Conservation (phyloP, 352 stramenopile species). For the Globisporangium sylvaticum region DNA sequence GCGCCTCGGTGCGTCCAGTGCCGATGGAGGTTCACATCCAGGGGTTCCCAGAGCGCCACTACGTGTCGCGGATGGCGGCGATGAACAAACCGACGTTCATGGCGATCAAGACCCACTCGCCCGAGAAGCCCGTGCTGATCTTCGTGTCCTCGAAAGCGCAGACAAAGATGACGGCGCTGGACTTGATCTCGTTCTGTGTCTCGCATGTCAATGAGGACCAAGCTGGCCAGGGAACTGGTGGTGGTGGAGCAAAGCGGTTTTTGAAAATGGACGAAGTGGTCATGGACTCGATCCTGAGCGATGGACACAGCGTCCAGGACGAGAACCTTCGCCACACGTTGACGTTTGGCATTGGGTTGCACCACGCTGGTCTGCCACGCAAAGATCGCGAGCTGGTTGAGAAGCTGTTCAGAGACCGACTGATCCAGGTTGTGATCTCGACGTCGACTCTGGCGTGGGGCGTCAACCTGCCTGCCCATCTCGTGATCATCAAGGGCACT, state of each 20-base stretch:
- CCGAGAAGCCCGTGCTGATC: conserved; percentile 93
- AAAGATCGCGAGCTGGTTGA: conserved; percentile 96
- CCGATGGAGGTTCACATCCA: conserved; percentile 97
- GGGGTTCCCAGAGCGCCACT: conserved; percentile 95
- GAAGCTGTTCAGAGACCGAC: conserved; percentile 92
- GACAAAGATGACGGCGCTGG: conserved; percentile 96
- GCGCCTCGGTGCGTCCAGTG: conserved; percentile 93
- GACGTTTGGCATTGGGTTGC: conserved; percentile 96
- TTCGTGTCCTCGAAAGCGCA: conserved; percentile 98
- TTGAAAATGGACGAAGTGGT: conserved; percentile 89
- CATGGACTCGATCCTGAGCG: conserved; percentile 79
- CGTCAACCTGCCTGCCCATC: conserved; percentile 96
- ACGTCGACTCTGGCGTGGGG: conserved; percentile 93
- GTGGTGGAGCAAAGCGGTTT: conserved; percentile 92
- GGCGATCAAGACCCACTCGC: conserved; percentile 94
- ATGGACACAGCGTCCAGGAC: conserved; percentile 85
- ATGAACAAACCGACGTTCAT: conserved; percentile 99
- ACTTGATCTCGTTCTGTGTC: conserved; percentile 94
- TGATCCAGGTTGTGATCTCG: conserved; percentile 95
- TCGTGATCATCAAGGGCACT: conserved; percentile 99
- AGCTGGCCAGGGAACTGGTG: conserved; percentile 44
- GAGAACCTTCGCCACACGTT: conserved; percentile 94
- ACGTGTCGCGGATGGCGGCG: conserved; percentile 96
- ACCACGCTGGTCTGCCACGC: conserved; percentile 91
- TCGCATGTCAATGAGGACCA: conserved; percentile 34